Percentiles rank a stretch among this genome's conserved stretches.
These are phyloP conservation scores for Alternaria sp. DNA, from an alignment of 2,329 filamentous ascomycete species.

Conservation along the genomic window DNA sequence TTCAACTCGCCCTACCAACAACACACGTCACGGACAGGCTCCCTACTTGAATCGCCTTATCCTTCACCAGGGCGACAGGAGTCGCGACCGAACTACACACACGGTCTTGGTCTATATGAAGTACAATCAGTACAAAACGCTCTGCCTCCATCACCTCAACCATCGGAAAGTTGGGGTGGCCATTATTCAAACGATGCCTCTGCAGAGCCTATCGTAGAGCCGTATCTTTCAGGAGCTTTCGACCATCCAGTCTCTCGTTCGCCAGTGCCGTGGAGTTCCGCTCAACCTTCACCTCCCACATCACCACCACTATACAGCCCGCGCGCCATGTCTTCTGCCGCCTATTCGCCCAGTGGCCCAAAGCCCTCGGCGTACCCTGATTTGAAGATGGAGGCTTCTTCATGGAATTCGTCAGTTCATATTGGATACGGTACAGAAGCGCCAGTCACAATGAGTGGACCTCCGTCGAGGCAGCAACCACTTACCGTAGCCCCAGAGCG, in stretches of 20 bases:
- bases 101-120: slow-evolving; percentile 47
- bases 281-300: slow-evolving; percentile 44
- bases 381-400: slow-evolving; percentile 40
- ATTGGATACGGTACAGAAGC: slow-evolving; percentile 20
- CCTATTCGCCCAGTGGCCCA: slow-evolving; percentile 45
- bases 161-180: slow-evolving; percentile 43
- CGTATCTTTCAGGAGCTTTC: slow-evolving; percentile 44
- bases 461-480: slow-evolving; percentile 26
- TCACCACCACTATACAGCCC: slow-evolving; percentile 40
- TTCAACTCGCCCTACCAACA: slow-evolving; percentile 50
- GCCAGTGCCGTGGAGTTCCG: slow-evolving; percentile 40
- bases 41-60: slow-evolving; percentile 45
- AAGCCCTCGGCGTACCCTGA: slow-evolving; percentile 34
- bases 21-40: slow-evolving; percentile 32
- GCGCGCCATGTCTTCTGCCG: slow-evolving; percentile 44
- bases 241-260: slow-evolving; percentile 45
- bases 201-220: slow-evolving; percentile 40
- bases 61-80: slow-evolving; percentile 47
- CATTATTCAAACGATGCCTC: slow-evolving; percentile 40
- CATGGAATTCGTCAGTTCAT: slow-evolving; percentile 38
- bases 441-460: slow-evolving; percentile 16
- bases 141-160: slow-evolving; percentile 47
- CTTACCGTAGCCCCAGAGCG: slow-evolving; percentile 47
- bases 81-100: slow-evolving; percentile 37
- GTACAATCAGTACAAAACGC: slow-evolving; percentile 35